Conservation (phyloP, 2,329 filamentous ascomycete genomes). For the Neonectria punicea region DNA sequence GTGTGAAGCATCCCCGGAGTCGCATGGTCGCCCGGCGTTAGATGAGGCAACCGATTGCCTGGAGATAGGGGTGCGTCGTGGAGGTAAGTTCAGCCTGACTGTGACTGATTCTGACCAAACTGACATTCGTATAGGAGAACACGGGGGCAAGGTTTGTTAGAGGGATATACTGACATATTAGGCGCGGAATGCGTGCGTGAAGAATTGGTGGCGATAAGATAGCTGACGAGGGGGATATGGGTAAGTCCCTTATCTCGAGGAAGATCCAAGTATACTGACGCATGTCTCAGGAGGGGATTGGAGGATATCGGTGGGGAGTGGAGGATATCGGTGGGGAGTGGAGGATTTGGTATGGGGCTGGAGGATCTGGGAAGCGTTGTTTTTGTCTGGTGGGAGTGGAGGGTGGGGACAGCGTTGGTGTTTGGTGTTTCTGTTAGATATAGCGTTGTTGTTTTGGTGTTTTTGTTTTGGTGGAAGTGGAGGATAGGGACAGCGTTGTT, state of each 20-base stretch:
- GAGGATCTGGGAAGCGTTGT: constrained; percentile 1
- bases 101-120: neutral
- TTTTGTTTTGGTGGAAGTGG: neutral
- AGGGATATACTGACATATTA: neutral
- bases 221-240: neutral
- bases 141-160: neutral
- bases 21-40: neutral
- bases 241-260: neutral
- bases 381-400: neutral
- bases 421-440: neutral
- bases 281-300: neutral
- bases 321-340: neutral
- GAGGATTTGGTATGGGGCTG: neutral
- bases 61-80: neutral
- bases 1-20: neutral
- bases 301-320: neutral
- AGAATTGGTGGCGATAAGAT: neutral
- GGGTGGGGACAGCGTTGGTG: neutral
- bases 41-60: neutral
- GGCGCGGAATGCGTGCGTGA: neutral
- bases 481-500: neutral
- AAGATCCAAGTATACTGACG: neutral
- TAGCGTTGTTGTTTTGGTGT: neutral
- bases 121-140: neutral
- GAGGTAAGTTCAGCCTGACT: neutral